These are phyloP conservation scores for Trichoderma citrinoviride DNA, from an alignment of 2,329 filamentous ascomycete species.

Conservation along the genomic window DNA sequence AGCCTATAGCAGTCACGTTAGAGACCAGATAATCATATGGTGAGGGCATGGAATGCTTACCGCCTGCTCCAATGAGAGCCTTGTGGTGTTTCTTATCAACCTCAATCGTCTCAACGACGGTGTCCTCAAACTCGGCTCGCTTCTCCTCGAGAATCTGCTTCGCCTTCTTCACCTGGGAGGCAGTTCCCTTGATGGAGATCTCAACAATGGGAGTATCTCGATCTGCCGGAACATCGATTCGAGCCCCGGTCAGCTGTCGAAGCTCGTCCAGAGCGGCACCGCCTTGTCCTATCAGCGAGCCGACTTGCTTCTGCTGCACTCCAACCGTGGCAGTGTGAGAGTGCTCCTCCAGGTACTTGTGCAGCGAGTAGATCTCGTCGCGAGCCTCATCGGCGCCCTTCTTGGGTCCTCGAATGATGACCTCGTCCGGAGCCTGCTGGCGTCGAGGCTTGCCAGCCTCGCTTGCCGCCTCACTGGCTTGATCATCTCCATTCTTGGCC, in stretches of 20 bases:
- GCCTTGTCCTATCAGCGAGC: slow-evolving; percentile 88
- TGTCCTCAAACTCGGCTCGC: slow-evolving; percentile 83
- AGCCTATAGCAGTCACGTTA: slow-evolving; percentile 50
- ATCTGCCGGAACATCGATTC: slow-evolving; percentile 85
- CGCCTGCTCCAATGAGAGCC: slow-evolving; percentile 81
- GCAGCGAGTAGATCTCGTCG: slow-evolving; percentile 83
- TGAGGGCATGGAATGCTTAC: slow-evolving; percentile 50
- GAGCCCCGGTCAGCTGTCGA: slow-evolving; percentile 77
- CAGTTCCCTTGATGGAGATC: slow-evolving; percentile 89
- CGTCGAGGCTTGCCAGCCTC: slow-evolving; percentile 64
- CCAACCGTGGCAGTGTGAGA: slow-evolving; percentile 75
- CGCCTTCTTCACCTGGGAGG: slow-evolving; percentile 84
- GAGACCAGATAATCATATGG: background rate
- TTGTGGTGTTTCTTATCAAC: slow-evolving; percentile 95
- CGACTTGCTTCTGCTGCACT: slow-evolving; percentile 87
- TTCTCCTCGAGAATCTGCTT: slow-evolving; percentile 89
- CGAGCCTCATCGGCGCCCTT: slow-evolving; percentile 89
- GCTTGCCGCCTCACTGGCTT: slow-evolving; percentile 66
- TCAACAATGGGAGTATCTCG: slow-evolving; percentile 75
- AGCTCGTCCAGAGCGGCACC: slow-evolving; percentile 89
- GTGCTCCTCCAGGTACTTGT: slow-evolving; percentile 88
- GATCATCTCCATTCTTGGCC: slow-evolving; percentile 66
- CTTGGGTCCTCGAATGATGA: slow-evolving; percentile 85
- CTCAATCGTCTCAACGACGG: slow-evolving; percentile 77
- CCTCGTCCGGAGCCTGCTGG: slow-evolving; percentile 81